Evolutionary conservation across 164 flowering plant genomes (phyloP), one percentile per base, ranked within the genome.

Genomic region (Buxus sempervirens): DNA sequence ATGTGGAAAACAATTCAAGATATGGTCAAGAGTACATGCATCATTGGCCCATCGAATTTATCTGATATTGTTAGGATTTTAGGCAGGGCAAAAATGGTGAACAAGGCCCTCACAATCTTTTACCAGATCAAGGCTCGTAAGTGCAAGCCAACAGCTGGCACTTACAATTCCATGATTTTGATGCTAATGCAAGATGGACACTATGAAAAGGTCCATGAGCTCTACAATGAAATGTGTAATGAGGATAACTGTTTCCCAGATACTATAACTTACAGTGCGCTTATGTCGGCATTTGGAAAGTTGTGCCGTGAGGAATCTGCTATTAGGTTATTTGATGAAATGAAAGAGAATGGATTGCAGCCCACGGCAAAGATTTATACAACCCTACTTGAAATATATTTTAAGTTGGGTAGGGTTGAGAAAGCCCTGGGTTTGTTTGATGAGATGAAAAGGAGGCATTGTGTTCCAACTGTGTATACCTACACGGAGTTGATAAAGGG

Each of bases 401-500:
- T 94, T 75, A 88, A 84, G 77, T 62, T 75, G 66, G 91, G 86
- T 20, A 72, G 60, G 69, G 78, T 81, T 64, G 96, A 88, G 38
- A 76, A 79, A 73, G 98, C 96, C 54, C 70, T 90, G 64, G 79
- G 64, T 65, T 66, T 95, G 62, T 81, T 84, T 18, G 66, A 74
- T 53, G 91, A 95, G 72, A 91, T 95, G 97, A 85, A 79, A 75
- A 70, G 45, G 22, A 80, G 68, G 63, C 79, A 79, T 58, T 90
- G 93, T 72, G 42, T 75, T 16, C 92, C 81, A 10, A 90, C 90
- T 62, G 97, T 95, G 9, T 95, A 66, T 78, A 92, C 98, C 12
- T 95, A 92, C 77, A 92, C 96, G 4, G 98, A 92, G 70, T 67
- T 92, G 82, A 92, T 95, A 60, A 91, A 79, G 69, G 97, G 96